Evolutionary conservation across 768 basidiomycete genomes (phyloP).

Genomic region (Boletus barrowsii): DNA sequence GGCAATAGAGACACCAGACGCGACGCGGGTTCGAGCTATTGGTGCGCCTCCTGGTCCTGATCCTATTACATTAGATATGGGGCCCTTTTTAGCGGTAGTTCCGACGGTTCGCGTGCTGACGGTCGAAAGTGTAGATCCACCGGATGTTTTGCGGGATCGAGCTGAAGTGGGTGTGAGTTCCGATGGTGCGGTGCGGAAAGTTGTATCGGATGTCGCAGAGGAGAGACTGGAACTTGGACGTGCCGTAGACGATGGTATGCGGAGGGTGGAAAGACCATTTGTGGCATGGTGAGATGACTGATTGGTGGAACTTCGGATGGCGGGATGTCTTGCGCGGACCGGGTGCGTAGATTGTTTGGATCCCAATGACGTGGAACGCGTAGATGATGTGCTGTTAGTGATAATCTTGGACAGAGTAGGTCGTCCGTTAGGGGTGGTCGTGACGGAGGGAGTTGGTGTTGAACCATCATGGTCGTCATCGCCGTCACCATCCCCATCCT

Average conservation of each 20-base stretch:
- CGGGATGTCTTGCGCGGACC: slow-evolving; percentile 17
- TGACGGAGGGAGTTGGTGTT: slow-evolving; percentile 13
- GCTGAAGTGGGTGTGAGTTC: slow-evolving; percentile 31
- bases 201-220: slow-evolving; percentile 30
- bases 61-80: background rate
- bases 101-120: slow-evolving; percentile 31
- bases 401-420: slow-evolving; percentile 27
- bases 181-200: slow-evolving; percentile 31
- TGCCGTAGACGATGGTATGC: slow-evolving; percentile 26
- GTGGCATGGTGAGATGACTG: slow-evolving; percentile 15
- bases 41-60: slow-evolving; percentile 10
- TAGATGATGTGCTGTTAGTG: slow-evolving; percentile 24
- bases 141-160: slow-evolving; percentile 29
- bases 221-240: slow-evolving; percentile 31
- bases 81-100: slow-evolving; percentile 19
- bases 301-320: slow-evolving; percentile 24
- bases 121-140: slow-evolving; percentile 31
- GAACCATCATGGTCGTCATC: slow-evolving; percentile 14
- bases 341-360: slow-evolving; percentile 19
- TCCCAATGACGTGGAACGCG: slow-evolving; percentile 18
- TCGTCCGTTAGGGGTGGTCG: slow-evolving; percentile 18
- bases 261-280: slow-evolving; percentile 27
- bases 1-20: slow-evolving; percentile 26
- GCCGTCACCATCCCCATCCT: slow-evolving; percentile 3
- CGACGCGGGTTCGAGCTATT: slow-evolving; percentile 17